Evolutionary conservation across 306 rosid species (phyloP), one percentile per base, ranked within the genome.

Genomic region (Cajanus cajan): DNA sequence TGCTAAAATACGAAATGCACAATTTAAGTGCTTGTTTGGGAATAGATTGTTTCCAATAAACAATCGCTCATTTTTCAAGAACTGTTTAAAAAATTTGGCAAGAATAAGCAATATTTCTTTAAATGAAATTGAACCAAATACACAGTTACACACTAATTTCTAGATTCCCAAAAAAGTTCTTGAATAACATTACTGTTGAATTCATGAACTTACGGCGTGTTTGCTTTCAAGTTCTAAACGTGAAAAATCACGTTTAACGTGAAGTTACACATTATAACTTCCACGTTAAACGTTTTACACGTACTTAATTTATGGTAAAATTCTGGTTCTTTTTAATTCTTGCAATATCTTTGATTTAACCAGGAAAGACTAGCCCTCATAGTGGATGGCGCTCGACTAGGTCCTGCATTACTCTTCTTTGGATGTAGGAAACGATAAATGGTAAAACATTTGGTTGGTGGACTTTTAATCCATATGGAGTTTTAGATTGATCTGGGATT

Each of bases 371-470:
- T 80, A 62, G 88, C 88, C 64, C 92, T 93, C 51, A 90, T 84
- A 82, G 82, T 84, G 83, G 83, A 78, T 47, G 91, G 89, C 1
- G 84, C 77, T 57, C 88, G 88, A 57, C 82, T 89, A 55, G 97
- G 96, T 45, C 89, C 90, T 73, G 92, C 91, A 52, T 8, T 93
- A 51, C 86, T 93, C 55, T 90, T 93, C 86, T 93, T 93, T 80
- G 97, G 97, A 74, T 93, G 97, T 75, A 86, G 97, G 84, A 90
- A 93, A 65, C 90, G 97, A 19, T 81, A 58, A 72, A 89, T 89
- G 97, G 97, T 90, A 80, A 79, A 71, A 71, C 37, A 62, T 34
- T 77, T 77, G 39, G 6, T 48, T 33, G 6, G 36, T 43, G 55
- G 63, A 51, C 63, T 36, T 67, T 77, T 34, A 54, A 33, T 55